A percentile compares a stretch with the other conserved stretches of the same genome.
Evolutionary conservation across 345 rosid species (phyloP).

Genomic region (Eucalyptus marginata): DNA sequence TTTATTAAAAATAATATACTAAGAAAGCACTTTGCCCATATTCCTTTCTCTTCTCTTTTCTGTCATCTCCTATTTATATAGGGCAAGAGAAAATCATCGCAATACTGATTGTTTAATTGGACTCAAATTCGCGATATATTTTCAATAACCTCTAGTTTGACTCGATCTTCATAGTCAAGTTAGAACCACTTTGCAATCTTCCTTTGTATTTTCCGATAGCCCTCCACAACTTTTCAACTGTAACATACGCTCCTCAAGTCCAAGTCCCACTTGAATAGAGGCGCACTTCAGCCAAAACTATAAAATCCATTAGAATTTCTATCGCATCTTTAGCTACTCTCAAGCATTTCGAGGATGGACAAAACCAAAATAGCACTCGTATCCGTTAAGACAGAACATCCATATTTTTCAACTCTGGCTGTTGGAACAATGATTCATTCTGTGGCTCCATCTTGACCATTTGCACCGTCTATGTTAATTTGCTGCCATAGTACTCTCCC

Average conservation of each 20-base stretch:
- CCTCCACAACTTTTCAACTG: neutral
- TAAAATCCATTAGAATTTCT: neutral
- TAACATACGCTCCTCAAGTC: neutral
- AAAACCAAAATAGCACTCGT: neutral
- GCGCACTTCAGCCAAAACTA: neutral
- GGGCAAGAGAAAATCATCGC: neutral
- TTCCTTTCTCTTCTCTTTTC: no score
- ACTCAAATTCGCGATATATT: neutral
- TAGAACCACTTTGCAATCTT: neutral
- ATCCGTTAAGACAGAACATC: neutral
- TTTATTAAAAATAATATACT: no score
- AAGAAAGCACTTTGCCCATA: no score
- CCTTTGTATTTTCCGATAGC: neutral
- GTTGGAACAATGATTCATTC: neutral
- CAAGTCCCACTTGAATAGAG: neutral
- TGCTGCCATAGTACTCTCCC: neutral
- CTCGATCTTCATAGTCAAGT: accelerated
- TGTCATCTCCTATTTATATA: neutral
- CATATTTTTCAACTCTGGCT: neutral
- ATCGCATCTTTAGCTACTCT: neutral
- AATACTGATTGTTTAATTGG: neutral
- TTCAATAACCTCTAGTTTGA: neutral
- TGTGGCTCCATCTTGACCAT: neutral
- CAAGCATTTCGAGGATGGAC: neutral
- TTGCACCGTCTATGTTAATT: neutral